Evolutionary conservation across 73 alveolate species (phyloP).

Genomic region (Diophrys appendiculata): DNA sequence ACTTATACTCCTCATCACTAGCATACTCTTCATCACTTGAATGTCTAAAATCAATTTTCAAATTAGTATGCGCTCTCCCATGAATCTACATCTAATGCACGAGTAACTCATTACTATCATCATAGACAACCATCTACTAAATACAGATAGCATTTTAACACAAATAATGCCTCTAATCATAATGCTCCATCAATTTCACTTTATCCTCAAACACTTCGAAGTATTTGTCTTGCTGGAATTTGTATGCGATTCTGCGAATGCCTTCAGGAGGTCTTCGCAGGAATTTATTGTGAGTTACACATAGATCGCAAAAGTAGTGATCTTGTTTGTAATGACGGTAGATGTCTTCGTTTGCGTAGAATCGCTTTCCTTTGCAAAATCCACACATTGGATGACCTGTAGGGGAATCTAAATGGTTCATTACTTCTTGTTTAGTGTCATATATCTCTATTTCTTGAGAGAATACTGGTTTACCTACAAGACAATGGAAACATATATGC

Average conservation of each 20-base stretch:
- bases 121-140: not conserved
- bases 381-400: not conserved
- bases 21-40: constrained; percentile 1
- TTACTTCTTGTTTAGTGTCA: not conserved
- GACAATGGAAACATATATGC: not conserved
- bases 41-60: not conserved
- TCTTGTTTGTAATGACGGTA: not conserved
- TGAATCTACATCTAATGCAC: not conserved
- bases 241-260: not conserved
- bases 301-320: not conserved
- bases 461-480: not conserved
- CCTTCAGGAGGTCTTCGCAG: not conserved
- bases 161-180: not conserved
- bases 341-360: not conserved
- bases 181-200: not conserved
- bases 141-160: not conserved
- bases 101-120: not conserved
- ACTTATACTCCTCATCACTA: not conserved
- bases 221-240: not conserved
- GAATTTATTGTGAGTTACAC: not conserved
- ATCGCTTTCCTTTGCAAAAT: not conserved
- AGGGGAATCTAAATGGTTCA: not conserved
- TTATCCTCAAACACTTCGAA: not conserved
- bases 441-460: not conserved
- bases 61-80: not conserved